These are phyloP conservation scores for Pleoardoris graminearum DNA, from an alignment of 2,329 filamentous ascomycete genomes.

Conservation along the genomic window DNA sequence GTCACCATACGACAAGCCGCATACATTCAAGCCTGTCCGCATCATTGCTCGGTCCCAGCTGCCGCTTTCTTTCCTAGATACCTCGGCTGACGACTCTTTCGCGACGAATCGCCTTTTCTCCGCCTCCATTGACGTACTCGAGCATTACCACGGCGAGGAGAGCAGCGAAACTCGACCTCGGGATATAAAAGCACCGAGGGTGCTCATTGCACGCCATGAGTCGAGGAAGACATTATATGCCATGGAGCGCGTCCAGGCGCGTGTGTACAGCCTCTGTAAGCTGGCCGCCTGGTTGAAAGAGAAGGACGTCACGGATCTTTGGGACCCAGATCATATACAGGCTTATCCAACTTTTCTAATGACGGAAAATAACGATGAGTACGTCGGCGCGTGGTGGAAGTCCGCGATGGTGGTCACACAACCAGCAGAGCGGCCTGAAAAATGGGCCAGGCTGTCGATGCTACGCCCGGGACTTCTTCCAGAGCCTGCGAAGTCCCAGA, in stretches of 20 bases:
- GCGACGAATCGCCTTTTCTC: constrained; percentile 40
- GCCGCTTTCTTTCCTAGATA: constrained; percentile 45
- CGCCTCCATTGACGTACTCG: constrained; percentile 38
- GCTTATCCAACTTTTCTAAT: constrained; percentile 64
- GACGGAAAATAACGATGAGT: neutral
- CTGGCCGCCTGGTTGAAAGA: constrained; percentile 69
- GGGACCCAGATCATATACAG: constrained; percentile 32
- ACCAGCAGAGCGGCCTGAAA: constrained; percentile 19
- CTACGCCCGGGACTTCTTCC: constrained; percentile 22
- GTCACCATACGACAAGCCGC: constrained; percentile 33
- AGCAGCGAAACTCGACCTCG: constrained; percentile 13
- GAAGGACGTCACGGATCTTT: constrained; percentile 51
- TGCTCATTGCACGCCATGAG: constrained; percentile 43
- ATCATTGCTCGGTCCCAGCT: constrained; percentile 43
- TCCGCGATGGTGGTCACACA: constrained; percentile 28
- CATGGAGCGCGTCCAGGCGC: constrained; percentile 67
- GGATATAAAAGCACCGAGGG: constrained; percentile 15
- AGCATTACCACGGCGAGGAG: constrained; percentile 11
- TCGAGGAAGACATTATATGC: constrained; percentile 75
- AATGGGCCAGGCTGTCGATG: constrained; percentile 37
- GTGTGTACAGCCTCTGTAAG: constrained; percentile 69
- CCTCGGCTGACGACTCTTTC: constrained; percentile 25
- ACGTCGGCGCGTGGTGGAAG: constrained; percentile 37
- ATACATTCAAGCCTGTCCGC: constrained; percentile 39
- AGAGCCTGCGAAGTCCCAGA: constrained; percentile 11